Base-by-base conservation (phyloP, 768 basidiomycete genomes). In the Rubroboletus pulcherrimus region DNA sequence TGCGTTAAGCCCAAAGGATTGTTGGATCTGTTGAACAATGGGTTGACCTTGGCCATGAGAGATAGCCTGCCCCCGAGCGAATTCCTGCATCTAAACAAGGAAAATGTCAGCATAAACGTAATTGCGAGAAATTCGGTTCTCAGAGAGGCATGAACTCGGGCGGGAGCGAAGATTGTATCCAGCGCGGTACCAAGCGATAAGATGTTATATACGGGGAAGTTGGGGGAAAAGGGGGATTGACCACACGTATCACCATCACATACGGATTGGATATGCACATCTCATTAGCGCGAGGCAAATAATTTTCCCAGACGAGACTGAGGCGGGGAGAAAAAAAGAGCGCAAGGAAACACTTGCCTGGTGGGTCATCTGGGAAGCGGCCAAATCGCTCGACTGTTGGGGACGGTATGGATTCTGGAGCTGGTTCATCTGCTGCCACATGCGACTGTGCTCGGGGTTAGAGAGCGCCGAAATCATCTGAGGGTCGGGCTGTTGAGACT, bases 341-440 rank as follows among this genome's bases (percentile, higher is more conserved):
- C 44, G 51, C 34, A 49, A 51, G 50, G 52, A 47, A 49, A 52
- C 29, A 79, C 80, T 71, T 57, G 75, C 83, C 80, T 82, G 82
- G 34, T 76, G 67, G 51, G 65, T 77, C 55, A 74, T 68, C 62
- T 77, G 78, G 42, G 68, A 54, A 34, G 70, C 53, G 33, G 70
- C 66, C 58, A 80, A 70, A 63, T 78, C 79, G 44, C 71, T 70
- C 43, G 73, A 66, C 59, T 71, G 75, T 49, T 75, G 76, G 6
- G 71, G 66, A 34, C 79, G 75, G 60, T 78, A 78, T 58, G 74
- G 73, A 41, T 71, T 72, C 60, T 76, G 75, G 12, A 69, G 69
- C 53, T 77, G 75, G 66, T 79, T 77, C 67, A 80, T 78, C 69
- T 82, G 78, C 69, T 80, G 79, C 85, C 84, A 86, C 63, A 81